These are phyloP conservation scores for Colletotrichum tamarilloi DNA, from an alignment of 2,329 filamentous ascomycete species.

Conservation along the genomic window DNA sequence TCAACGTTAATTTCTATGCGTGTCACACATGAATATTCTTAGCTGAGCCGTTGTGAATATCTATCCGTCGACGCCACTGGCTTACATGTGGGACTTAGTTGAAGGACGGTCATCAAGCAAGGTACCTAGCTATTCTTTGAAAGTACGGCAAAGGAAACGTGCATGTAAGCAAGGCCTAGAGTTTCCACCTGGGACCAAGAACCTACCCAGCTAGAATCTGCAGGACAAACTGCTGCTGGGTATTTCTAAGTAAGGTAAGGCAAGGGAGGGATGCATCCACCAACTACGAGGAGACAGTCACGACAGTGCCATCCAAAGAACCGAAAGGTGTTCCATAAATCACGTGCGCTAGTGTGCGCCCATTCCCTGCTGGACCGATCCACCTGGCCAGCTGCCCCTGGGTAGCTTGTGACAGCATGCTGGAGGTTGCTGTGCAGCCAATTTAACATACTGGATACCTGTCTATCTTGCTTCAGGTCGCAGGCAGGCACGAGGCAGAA, in stretches of 20 bases:
- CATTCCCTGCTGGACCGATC: background rate
- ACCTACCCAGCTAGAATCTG: background rate
- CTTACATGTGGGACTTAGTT: background rate
- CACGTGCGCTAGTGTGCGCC: background rate
- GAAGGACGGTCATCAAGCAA: background rate
- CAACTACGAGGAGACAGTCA: background rate
- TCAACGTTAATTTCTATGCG: background rate
- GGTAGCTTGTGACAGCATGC: constrained; percentile 32
- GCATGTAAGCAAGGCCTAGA: background rate
- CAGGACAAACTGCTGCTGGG: background rate
- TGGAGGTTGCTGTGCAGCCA: constrained; percentile 17
- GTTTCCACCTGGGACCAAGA: background rate
- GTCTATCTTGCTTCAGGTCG: constrained; percentile 23
- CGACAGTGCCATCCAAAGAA: background rate
- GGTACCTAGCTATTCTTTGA: background rate
- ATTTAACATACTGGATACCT: constrained; percentile 34
- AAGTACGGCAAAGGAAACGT: background rate
- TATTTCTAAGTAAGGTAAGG: background rate
- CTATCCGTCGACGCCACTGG: background rate
- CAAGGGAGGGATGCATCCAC: background rate
- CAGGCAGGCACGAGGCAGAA: constrained; percentile 27
- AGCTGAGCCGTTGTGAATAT: background rate
- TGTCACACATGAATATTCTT: background rate
- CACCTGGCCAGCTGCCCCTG: constrained; percentile 6
- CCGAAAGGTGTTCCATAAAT: background rate